These are phyloP conservation scores for Psidium friedrichsthalianum DNA, from an alignment of 345 rosid genomes.

Conservation along the genomic window DNA sequence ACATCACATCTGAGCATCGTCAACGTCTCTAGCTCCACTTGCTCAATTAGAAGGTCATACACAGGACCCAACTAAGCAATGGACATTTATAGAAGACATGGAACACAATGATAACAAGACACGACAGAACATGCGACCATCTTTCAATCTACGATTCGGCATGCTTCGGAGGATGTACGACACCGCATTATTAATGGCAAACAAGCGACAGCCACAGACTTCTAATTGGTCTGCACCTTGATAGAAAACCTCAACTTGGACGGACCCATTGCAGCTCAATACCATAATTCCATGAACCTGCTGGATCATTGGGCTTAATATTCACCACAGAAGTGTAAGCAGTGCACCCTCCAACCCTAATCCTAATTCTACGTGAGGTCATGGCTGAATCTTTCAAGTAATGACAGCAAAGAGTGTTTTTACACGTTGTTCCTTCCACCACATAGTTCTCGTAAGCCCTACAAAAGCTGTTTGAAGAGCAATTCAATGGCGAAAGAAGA, in stretches of 20 bases:
- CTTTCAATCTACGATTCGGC: neutral
- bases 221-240: neutral
- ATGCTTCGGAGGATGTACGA: neutral
- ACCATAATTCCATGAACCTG: conserved; percentile 34
- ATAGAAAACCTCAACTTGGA: conserved; percentile 12
- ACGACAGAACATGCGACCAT: neutral
- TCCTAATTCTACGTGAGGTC: conserved; percentile 39
- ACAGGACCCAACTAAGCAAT: neutral
- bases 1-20: neutral
- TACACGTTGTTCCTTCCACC: conserved; percentile 22
- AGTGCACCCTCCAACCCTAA: conserved; percentile 44
- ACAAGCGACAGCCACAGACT: neutral
- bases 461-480: conserved; percentile 40
- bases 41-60: neutral
- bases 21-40: neutral
- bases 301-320: conserved; percentile 11
- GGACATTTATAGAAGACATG: neutral
- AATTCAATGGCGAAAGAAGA: conserved; percentile 38
- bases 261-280: conserved; percentile 54
- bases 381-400: conserved; percentile 48
- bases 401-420: conserved; percentile 48
- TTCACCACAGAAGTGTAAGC: conserved; percentile 42
- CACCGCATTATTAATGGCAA: neutral
- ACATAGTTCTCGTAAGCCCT: conserved; percentile 25
- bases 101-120: neutral